Conservation (phyloP, 139 green algal species). For the Auxenochlorella pyrenoidosa region DNA sequence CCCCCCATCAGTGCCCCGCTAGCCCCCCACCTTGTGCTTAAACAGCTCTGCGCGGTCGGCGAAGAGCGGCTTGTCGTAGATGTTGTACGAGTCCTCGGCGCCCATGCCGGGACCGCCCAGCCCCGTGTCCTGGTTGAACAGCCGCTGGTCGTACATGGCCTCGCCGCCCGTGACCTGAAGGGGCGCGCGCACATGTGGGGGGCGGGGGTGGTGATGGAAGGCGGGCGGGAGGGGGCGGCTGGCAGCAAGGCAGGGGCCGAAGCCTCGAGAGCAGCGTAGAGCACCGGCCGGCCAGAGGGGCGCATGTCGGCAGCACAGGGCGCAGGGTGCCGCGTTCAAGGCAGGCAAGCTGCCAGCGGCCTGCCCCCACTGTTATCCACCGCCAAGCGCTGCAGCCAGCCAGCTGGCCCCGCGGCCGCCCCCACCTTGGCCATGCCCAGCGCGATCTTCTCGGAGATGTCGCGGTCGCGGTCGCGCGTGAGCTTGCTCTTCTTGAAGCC, state of each 20-base stretch:
- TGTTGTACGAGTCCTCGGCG: slow-evolving; percentile 91
- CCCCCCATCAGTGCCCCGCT: no score
- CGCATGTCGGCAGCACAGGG: no score
- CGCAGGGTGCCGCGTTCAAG: no score
- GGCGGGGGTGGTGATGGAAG: background rate
- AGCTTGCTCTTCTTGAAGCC: slow-evolving; percentile 92
- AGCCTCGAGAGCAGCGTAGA: no score
- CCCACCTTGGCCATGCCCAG: slow-evolving; percentile 72
- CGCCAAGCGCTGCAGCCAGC: no score
- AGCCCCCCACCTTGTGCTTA: slow-evolving; percentile 43
- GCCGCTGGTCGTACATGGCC: slow-evolving; percentile 95
- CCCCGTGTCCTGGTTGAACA: slow-evolving; percentile 97
- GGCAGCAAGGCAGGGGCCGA: background rate
- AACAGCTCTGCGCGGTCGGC: slow-evolving; percentile 81
- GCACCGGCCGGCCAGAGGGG: no score
- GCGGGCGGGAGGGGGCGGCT: background rate
- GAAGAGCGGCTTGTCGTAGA: slow-evolving; percentile 98
- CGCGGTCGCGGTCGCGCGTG: slow-evolving; percentile 93
- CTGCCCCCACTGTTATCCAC: no score
- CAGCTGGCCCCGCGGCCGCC: background rate
- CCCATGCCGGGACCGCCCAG: slow-evolving; percentile 82
- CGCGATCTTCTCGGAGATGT: slow-evolving; percentile 93
- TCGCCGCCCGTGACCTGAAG: slow-evolving; percentile 69
- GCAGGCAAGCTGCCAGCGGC: no score
- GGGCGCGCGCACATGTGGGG: background rate